Percentiles rank a stretch among this genome's conserved stretches.
Conservation (phyloP, 805 yeast genomes). For the Vanderwaltozyma yarrowii region DNA sequence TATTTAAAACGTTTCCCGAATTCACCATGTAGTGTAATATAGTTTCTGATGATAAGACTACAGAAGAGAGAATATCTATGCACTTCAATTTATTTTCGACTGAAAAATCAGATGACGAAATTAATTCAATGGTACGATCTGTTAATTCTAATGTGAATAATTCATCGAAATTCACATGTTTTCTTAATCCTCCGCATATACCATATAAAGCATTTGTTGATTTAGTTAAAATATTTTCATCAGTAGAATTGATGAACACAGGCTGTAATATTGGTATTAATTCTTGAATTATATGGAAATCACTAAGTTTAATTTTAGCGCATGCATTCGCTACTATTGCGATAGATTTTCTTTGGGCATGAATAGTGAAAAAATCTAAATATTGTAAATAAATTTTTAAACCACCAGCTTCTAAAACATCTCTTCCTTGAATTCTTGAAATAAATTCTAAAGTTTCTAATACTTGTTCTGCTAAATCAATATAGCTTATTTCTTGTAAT, state of each 20-base stretch:
- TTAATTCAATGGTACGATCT: slow-evolving; percentile 22
- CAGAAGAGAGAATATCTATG: slow-evolving; percentile 34
- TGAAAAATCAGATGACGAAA: slow-evolving; percentile 23
- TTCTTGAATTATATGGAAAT: slow-evolving; percentile 41
- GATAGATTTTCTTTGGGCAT: slow-evolving; percentile 78
- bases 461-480: slow-evolving; percentile 89
- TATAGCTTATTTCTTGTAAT: slow-evolving; percentile 64
- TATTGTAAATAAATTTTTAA: slow-evolving; percentile 50
- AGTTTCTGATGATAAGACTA: slow-evolving; percentile 18
- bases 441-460: slow-evolving; percentile 63
- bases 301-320: slow-evolving; percentile 34
- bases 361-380: slow-evolving; percentile 80
- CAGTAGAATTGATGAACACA: slow-evolving; percentile 44
- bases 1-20: slow-evolving; percentile 1
- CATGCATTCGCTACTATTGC: slow-evolving; percentile 64
- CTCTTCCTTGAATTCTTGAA: slow-evolving; percentile 43
- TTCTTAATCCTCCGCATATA: slow-evolving; percentile 16
- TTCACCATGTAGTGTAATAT: background rate
- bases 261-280: slow-evolving; percentile 39
- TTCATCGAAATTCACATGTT: slow-evolving; percentile 12
- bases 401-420: slow-evolving; percentile 50
- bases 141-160: slow-evolving; percentile 26
- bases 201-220: slow-evolving; percentile 20
- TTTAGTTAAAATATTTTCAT: slow-evolving; percentile 25
- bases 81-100: slow-evolving; percentile 26